Conservation (phyloP, 495 filamentous ascomycete species). For the Trichocladium antarcticum region DNA sequence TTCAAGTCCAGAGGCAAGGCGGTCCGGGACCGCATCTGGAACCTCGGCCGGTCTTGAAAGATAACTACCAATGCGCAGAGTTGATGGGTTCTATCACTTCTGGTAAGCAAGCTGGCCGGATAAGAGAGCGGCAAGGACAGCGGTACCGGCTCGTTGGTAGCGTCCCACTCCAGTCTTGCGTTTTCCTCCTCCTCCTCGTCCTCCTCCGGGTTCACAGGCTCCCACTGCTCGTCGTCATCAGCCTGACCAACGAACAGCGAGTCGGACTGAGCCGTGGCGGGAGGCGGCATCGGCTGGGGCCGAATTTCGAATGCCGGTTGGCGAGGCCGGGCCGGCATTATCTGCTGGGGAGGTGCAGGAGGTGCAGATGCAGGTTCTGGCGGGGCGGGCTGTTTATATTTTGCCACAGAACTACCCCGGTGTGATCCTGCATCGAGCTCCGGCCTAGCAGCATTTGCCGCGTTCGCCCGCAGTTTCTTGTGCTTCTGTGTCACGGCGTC, state of each 20-base stretch:
- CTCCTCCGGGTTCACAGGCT: slow-evolving; percentile 62
- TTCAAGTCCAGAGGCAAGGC: slow-evolving; percentile 35
- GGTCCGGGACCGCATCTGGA: slow-evolving; percentile 13
- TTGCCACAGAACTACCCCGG: slow-evolving; percentile 26
- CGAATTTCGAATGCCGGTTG: slow-evolving; percentile 28
- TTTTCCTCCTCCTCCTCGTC: slow-evolving; percentile 56
- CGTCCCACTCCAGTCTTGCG: slow-evolving; percentile 64
- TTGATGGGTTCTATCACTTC: slow-evolving; percentile 23
- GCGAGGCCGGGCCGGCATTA: slow-evolving; percentile 12
- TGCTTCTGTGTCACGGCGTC: slow-evolving; percentile 32
- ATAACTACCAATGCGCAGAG: slow-evolving; percentile 29
- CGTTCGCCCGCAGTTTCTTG: slow-evolving; percentile 29
- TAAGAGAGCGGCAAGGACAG: not conserved
- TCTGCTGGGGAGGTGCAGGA: slow-evolving; percentile 10
- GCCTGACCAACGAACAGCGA: slow-evolving; percentile 64
- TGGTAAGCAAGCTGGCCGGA: slow-evolving; percentile 18
- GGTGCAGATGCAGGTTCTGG: slow-evolving; percentile 1
- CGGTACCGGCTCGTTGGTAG: slow-evolving; percentile 45
- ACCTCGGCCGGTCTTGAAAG: slow-evolving; percentile 25
- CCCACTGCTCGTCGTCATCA: slow-evolving; percentile 70
- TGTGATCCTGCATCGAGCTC: slow-evolving; percentile 31
- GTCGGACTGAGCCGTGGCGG: slow-evolving; percentile 54
- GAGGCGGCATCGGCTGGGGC: slow-evolving; percentile 35
- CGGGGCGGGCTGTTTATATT: slow-evolving; percentile 4
- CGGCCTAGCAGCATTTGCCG: slow-evolving; percentile 17